Percentiles rank a stretch among this genome's conserved stretches.
Conservation (phyloP, 345 rosid genomes). For the Arabidopsis arenosa region DNA sequence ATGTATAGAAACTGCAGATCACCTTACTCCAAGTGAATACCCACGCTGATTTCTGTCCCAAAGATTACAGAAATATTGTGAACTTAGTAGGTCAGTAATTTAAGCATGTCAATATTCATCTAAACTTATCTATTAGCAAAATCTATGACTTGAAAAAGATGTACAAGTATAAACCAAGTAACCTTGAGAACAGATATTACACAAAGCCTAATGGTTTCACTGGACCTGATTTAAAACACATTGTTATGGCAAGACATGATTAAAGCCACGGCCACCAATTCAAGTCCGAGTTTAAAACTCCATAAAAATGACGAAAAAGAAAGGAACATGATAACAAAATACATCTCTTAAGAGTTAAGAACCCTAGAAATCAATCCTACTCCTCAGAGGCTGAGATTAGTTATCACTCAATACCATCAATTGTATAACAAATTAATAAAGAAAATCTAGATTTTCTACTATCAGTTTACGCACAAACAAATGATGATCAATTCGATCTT, state of each 20-base stretch:
- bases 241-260: too few species aligned
- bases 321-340: neutral
- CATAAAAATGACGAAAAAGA: neutral
- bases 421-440: neutral
- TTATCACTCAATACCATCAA: slow-evolving; percentile 2
- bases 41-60: slow-evolving; percentile 29
- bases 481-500: slow-evolving; percentile 6
- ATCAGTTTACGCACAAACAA: neutral
- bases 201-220: neutral
- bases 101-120: neutral
- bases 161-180: too few species aligned
- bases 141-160: neutral
- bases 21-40: slow-evolving; percentile 16
- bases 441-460: slow-evolving; percentile 9
- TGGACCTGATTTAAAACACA: too few species aligned
- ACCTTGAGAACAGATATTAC: too few species aligned
- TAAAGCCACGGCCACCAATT: too few species aligned
- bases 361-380: neutral
- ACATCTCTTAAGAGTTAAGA: neutral
- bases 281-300: neutral
- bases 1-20: slow-evolving; percentile 15
- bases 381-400: neutral
- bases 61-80: slow-evolving; percentile 20
- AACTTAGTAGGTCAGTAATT: neutral
- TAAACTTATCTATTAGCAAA: neutral